Conservation (phyloP, 257 asterid genomes). For the Parsonsia alboflavescens region DNA sequence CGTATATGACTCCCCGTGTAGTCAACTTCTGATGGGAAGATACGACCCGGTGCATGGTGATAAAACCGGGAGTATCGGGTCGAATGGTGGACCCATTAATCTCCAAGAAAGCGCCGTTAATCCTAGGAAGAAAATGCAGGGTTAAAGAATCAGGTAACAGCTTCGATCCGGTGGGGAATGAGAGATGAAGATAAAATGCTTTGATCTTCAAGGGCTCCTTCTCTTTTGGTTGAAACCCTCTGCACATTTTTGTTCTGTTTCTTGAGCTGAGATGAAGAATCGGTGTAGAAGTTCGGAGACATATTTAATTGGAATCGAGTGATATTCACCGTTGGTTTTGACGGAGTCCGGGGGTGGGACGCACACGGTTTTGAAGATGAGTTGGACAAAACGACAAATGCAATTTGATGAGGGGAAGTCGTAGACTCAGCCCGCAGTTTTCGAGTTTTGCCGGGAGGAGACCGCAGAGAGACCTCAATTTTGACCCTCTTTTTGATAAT, state of each 20-base stretch:
- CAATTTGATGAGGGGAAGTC: no score
- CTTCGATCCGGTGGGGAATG: slow-evolving; percentile 18
- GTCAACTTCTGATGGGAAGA: slow-evolving; percentile 10
- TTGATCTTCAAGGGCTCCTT: slow-evolving; percentile 44
- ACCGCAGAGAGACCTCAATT: neutral
- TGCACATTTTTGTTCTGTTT: slow-evolving; percentile 39
- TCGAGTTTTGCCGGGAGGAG: slow-evolving; percentile 6
- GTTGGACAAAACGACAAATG: neutral
- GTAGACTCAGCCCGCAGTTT: slow-evolving; percentile 17
- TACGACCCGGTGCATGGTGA: slow-evolving; percentile 56
- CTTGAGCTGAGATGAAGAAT: neutral
- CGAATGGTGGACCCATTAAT: slow-evolving; percentile 48
- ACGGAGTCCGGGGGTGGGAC: slow-evolving; percentile 25
- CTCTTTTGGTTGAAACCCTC: slow-evolving; percentile 47
- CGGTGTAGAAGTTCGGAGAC: neutral
- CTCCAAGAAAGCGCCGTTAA: slow-evolving; percentile 47
- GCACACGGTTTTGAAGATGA: slow-evolving; percentile 29
- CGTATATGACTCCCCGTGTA: slow-evolving; percentile 24
- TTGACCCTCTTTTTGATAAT: neutral
- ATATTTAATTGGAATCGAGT: neutral
- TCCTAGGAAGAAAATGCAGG: slow-evolving; percentile 62
- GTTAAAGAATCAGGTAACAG: slow-evolving; percentile 41
- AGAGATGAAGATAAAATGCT: slow-evolving; percentile 46
- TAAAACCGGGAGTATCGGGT: slow-evolving; percentile 51
- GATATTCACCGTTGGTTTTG: slow-evolving; percentile 23